Conservation (phyloP, 352 stramenopile species). For the Pythium coloratum region DNA sequence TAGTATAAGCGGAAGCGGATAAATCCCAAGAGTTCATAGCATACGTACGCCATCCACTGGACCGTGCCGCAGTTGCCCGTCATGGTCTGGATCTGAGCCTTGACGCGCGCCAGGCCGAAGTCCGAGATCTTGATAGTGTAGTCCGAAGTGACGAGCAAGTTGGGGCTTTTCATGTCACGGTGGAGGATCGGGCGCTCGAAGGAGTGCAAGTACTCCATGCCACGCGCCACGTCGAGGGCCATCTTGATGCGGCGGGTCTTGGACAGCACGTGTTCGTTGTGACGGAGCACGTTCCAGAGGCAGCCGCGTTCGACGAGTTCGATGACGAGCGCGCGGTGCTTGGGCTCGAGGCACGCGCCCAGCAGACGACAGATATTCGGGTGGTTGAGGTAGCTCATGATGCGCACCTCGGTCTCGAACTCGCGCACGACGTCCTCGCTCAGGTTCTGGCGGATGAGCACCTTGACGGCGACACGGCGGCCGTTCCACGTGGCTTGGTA, state of each 20-base stretch:
- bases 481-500: conserved; percentile 64
- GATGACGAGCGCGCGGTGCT: conserved; percentile 94
- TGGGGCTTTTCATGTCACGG: conserved; percentile 89
- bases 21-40: too few relatives aligned
- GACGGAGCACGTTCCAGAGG: conserved; percentile 91
- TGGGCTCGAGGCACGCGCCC: conserved; percentile 91
- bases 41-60: conserved; percentile 86
- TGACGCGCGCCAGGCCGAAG: conserved; percentile 91
- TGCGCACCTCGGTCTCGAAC: conserved; percentile 82
- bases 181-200: conserved; percentile 88
- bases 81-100: conserved; percentile 91
- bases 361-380: conserved; percentile 97
- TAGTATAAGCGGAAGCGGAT: not conserved
- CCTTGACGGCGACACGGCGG: conserved; percentile 65
- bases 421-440: conserved; percentile 65
- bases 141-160: conserved; percentile 83
- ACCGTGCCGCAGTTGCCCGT: conserved; percentile 90
- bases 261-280: conserved; percentile 41
- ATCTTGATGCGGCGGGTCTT: conserved; percentile 55
- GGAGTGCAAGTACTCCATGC: conserved; percentile 89
- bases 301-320: conserved; percentile 93
- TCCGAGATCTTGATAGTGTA: conserved; percentile 91
- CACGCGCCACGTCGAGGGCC: conserved; percentile 71
- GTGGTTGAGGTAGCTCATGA: conserved; percentile 92
- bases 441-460: conserved; percentile 74